These are phyloP conservation scores for Colletotrichum endophyticum DNA, from an alignment of 2,329 filamentous ascomycete genomes.

Conservation along the genomic window DNA sequence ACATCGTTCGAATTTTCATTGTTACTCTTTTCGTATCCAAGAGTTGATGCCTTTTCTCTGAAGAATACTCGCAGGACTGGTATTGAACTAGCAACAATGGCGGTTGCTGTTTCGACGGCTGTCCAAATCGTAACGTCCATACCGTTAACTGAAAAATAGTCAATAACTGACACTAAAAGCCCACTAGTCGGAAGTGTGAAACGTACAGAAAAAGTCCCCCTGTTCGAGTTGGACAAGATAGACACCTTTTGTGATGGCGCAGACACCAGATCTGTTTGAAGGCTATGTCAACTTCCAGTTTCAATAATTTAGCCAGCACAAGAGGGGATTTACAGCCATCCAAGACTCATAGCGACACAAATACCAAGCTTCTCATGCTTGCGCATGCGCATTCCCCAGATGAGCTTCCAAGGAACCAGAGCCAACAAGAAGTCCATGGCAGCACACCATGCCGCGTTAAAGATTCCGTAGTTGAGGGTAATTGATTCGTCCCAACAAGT, in stretches of 20 bases:
- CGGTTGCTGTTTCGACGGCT: conserved; percentile 28
- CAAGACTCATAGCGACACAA: conserved; percentile 27
- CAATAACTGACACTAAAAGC: neutral
- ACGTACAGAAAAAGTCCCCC: conserved; percentile 5
- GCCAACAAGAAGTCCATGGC: conserved; percentile 32
- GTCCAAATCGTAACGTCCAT: conserved; percentile 31
- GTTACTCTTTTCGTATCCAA: neutral
- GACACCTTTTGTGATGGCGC: conserved; percentile 3
- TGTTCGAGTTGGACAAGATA: conserved; percentile 10
- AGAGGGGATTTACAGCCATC: conserved; percentile 25
- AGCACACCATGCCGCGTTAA: conserved; percentile 14
- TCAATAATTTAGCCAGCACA: neutral
- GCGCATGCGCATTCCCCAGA: conserved; percentile 32
- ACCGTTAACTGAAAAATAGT: conserved; percentile 1
- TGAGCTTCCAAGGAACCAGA: conserved; percentile 32
- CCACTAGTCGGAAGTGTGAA: neutral
- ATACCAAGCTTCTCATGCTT: conserved; percentile 32
- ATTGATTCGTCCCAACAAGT: conserved; percentile 23
- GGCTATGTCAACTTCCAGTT: neutral
- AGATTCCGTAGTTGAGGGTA: conserved; percentile 12
- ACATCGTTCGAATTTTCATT: neutral
- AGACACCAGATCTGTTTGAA: neutral
- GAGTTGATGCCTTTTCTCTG: conserved; percentile 14
- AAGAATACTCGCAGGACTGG: conserved; percentile 35
- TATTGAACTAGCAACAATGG: conserved; percentile 34